Base-by-base conservation (phyloP, 2,329 filamentous ascomycete genomes). In the Botrytis sinoallii region DNA sequence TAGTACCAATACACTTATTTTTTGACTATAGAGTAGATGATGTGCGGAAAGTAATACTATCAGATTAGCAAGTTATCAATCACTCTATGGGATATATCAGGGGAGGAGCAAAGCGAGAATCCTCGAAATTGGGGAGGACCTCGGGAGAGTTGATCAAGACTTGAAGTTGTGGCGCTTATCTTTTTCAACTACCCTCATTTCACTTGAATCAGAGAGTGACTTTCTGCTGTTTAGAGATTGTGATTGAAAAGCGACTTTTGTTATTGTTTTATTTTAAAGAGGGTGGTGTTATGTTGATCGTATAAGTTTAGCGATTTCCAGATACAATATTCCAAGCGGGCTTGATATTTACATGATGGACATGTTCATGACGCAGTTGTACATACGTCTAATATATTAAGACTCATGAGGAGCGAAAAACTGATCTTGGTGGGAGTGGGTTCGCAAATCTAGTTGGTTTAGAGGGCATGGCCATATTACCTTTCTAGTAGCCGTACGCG, bases 361-460 rank as follows among this genome's bases (percentile, higher is more conserved):
- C n/a, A 29, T 55, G 0, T 55, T 55, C 52, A 4, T n/a, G 52
- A 18, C 12, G 16, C 12, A n/a, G n/a, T n/a, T 4, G 25, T 55
- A 14, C 16, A n/a, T 6, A 16, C n/a, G 16, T 16, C 5, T 14
- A 8, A n/a, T 16, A 29, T 8, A 55, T 2, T 0, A 14, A 16
- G 48, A 4, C 9, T 8, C 22, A n/a, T 29, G 25, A 55, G 52
- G 6, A 18, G n/a, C 1, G 22, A n/a, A n/a, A 12, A 16, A 7
- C 12, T 16, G 12, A 7, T 29, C n/a, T 18, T 55, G 6, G 14
- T 16, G 6, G 25, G 25, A 29, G 52, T 55, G 0, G 12, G n/a
- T 52, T n/a, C 25, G 12, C 12, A n/a, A 52, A 16, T n/a, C 12
- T n/a, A 5, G 4, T 52, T n/a, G 25, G 6, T 9, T 52, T n/a